Percentiles rank a stretch among this genome's conserved stretches.
Conservation (phyloP, 768 basidiomycete genomes). For the Tulasnella sp. region DNA sequence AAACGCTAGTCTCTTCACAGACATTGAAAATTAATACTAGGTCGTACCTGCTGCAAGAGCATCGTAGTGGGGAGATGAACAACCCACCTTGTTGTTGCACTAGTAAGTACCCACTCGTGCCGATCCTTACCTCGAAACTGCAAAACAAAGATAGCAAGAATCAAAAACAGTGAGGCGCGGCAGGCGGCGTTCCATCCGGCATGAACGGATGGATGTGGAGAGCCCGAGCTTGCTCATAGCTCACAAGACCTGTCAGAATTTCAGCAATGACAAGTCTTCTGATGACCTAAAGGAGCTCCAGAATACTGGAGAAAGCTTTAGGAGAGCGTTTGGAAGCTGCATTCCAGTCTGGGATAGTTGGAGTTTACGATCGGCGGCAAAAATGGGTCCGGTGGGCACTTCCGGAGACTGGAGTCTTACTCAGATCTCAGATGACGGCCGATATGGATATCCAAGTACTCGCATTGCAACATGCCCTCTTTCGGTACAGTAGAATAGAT, state of each 20-base stretch:
- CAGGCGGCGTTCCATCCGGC: not conserved
- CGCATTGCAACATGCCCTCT: not conserved
- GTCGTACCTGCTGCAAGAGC: constrained; percentile 39
- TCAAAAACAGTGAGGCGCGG: not conserved
- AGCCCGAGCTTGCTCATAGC: too few species aligned
- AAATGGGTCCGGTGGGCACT: not conserved
- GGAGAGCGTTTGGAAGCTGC: not conserved
- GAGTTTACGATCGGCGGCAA: not conserved
- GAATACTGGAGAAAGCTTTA: not conserved
- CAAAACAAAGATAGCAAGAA: not conserved
- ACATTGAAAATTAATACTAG: not conserved
- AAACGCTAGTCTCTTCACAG: not conserved
- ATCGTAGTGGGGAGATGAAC: constrained; percentile 35
- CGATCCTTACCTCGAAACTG: not conserved
- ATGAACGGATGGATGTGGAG: not conserved
- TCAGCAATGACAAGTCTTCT: not conserved
- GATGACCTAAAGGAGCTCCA: not conserved
- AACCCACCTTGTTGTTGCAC: constrained; percentile 36
- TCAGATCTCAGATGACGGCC: not conserved
- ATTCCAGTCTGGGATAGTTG: not conserved
- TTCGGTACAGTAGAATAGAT: not conserved
- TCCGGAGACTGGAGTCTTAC: too few species aligned
- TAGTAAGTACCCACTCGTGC: constrained; percentile 34
- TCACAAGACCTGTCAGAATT: not conserved
- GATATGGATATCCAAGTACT: not conserved